Evolutionary conservation across 768 basidiomycete species (phyloP), one percentile per base, ranked within the genome.

Genomic region (Podaxis pistillaris): DNA sequence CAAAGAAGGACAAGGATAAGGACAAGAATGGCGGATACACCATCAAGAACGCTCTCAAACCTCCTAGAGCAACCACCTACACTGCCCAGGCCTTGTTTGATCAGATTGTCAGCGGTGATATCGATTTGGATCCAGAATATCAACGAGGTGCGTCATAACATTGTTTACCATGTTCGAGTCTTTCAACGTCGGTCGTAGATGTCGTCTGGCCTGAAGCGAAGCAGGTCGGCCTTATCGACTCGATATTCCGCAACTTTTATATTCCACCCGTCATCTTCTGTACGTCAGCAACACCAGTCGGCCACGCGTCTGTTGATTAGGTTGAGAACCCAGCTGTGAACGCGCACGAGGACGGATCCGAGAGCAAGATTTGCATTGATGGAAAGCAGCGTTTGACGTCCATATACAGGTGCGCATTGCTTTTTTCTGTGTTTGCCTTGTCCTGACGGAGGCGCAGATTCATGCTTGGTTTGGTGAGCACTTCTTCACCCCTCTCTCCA

Each of bases 381-480:
- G 92, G 92, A 17, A 94, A 94, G 68, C 92, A 94, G 70, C 76
- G 92, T 26, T 71, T 92, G 52, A 92, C 90, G 0, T 91, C 89
- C 0, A 87, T 94, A 52, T 79, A 86, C 51, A 77, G 82, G 89
- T 89, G 66, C 15, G 85, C 73, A 22, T 24, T 55, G 24, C 26
- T 33, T 46, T 2, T 46, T 4, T 37, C 6, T 53, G 55, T 33
- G 33, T 24, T 61, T 36, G 40, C 40, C 3, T 26, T 15, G 6
- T 17, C 47, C 33, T 51, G 22, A 55, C 24, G 5, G 22, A 12
- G 46, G 13, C 28, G 30, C 64, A 89, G 88, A 56, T 91, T 91
- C 68, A 84, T 92, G 79, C 80, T 84, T 65, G 89, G 90, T n/a
- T 63, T 78, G 85, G 55, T 44, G 41, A 15, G 13, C 41, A 44